phyloP scores from a whole-genome alignment of 2,329 filamentous ascomycete genomes.

The Epichloe baconii region DNA sequence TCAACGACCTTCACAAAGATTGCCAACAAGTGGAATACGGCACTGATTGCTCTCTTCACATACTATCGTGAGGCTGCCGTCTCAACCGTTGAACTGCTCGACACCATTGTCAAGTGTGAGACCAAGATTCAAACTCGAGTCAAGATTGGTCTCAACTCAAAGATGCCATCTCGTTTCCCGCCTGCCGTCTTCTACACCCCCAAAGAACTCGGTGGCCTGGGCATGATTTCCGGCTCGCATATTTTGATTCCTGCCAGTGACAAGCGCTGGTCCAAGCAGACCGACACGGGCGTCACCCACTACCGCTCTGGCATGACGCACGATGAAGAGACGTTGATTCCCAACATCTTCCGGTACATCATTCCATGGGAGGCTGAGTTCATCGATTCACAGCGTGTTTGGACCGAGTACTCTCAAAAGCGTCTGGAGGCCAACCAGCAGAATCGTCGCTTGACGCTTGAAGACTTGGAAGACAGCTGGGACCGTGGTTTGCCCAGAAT shows the following conservation, averaged over 20 bases:
- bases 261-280: conserved; percentile 97
- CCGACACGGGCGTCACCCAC: conserved; percentile 91
- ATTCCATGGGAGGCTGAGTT: conserved; percentile 99
- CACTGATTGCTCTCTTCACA: conserved; percentile 89
- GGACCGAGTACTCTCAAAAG: conserved; percentile 99
- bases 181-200: conserved; percentile 98
- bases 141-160: conserved; percentile 97
- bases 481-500: conserved; percentile 94
- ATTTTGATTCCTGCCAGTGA: conserved; percentile 95
- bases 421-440: conserved; percentile 93
- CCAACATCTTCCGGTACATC: conserved; percentile 98
- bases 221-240: conserved; percentile 98
- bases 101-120: conserved; percentile 98
- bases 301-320: conserved; percentile 97
- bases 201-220: conserved; percentile 90
- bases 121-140: conserved; percentile 98
- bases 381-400: conserved; percentile 95
- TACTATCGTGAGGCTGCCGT: conserved; percentile 98
- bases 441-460: conserved; percentile 83
- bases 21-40: conserved; percentile 99
- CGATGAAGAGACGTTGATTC: conserved; percentile 93
- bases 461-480: conserved; percentile 97
- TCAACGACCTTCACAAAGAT: conserved; percentile 99
- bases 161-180: conserved; percentile 98
- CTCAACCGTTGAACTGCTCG: conserved; percentile 82